phyloP scores from a whole-genome alignment of 2,329 filamentous ascomycete species.

The Cryphonectria parasitica region DNA sequence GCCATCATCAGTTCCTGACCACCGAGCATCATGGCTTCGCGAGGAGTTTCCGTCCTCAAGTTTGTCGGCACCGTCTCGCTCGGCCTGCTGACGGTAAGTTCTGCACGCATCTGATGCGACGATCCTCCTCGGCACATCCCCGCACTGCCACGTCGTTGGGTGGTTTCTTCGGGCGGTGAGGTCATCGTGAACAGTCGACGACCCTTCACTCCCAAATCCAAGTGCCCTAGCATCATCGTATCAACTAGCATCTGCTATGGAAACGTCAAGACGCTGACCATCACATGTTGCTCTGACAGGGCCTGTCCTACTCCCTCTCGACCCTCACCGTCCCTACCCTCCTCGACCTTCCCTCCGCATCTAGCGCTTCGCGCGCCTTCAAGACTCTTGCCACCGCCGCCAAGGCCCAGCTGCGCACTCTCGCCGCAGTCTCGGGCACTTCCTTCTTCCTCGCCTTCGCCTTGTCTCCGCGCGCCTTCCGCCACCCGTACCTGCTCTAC shows the following conservation, averaged over 20 bases:
- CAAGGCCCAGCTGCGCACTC: slow-evolving; percentile 66
- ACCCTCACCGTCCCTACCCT: slow-evolving; percentile 79
- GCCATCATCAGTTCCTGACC: slow-evolving; percentile 17
- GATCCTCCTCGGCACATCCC: slow-evolving; percentile 11
- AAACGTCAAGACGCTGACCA: slow-evolving; percentile 6
- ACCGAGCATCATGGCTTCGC: slow-evolving; percentile 62
- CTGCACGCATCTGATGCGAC: neutral
- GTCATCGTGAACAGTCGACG: neutral
- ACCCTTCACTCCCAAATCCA: slow-evolving; percentile 6
- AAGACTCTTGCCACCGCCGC: slow-evolving; percentile 66
- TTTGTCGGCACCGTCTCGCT: slow-evolving; percentile 91
- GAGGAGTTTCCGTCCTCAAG: slow-evolving; percentile 78
- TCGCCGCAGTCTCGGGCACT: slow-evolving; percentile 70
- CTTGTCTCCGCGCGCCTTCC: slow-evolving; percentile 72
- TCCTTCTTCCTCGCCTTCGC: slow-evolving; percentile 78
- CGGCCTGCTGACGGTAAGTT: slow-evolving; percentile 81
- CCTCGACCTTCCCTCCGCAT: slow-evolving; percentile 77
- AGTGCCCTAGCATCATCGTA: neutral
- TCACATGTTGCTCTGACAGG: slow-evolving; percentile 56
- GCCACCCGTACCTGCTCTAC: slow-evolving; percentile 91
- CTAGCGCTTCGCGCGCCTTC: slow-evolving; percentile 71
- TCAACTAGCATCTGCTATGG: neutral
- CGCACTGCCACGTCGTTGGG: neutral
- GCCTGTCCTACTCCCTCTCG: slow-evolving; percentile 83
- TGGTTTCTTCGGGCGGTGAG: neutral